Base-by-base conservation (phyloP, 768 basidiomycete species). In the Termitomyces sp. region DNA sequence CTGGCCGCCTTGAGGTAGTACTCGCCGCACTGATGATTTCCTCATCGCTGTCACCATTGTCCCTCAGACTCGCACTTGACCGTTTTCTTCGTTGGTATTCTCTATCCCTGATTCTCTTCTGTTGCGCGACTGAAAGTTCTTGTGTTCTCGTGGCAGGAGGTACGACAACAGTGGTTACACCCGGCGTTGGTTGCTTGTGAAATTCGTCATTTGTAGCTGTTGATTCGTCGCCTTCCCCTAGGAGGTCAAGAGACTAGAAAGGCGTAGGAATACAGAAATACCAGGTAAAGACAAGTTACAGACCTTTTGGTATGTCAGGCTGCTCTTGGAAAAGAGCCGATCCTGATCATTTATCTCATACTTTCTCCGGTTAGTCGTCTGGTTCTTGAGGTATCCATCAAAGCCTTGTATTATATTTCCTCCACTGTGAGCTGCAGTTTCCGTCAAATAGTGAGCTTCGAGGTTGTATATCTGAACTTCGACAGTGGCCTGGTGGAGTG, bases 351-450 rank as follows among this genome's bases (percentile, higher is more conserved):
- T 82, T 56, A 91, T 80, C 61, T 93, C 90, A 61, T 86, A 83
- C 65, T 85, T 86, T 66, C 86, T 79, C 63, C 89, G 75, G 7
- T 79, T 83, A 9, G 79, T 75, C 0, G 79, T 80, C 57, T 85
- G 87, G 63, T 86, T 86, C 70, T 93, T 94, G 56, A 93, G 80
- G 66, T 92, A 94, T 42, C 86, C 84, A 54, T 93, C 91, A 61
- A 93, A 93, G 4, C 91, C 91, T 63, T 87, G 87, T 38, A 94
- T 87, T 53, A 94, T 92, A 62, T 94, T 93, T 31, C 91, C 91
- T 17, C 91, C 89, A 63, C 83, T 85, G 59, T 87, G 85, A 0
- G 76, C 75, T 1, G 86, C 82, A 0, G 91, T 92, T 52, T 94
- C 91, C 7, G 83, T 81, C 37, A 94, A 75, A 69, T 93, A 94